A percentile compares a stretch with the other conserved stretches of the same genome.
Conservation (phyloP, 108 stramenopile genomes). For the Cyclotella cryptica region DNA sequence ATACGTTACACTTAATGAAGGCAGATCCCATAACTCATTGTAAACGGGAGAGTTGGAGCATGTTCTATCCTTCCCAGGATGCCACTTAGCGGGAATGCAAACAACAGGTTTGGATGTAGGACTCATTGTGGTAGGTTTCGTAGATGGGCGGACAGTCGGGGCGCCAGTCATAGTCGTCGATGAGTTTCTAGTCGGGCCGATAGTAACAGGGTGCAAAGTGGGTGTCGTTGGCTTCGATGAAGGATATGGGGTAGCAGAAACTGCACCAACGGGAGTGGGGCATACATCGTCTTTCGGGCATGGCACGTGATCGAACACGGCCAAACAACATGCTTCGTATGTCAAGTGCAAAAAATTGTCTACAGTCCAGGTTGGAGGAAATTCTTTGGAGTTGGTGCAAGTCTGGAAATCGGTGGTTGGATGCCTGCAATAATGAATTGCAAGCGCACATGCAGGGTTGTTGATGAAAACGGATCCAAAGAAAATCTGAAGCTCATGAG, state of each 20-base stretch:
- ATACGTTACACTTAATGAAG: background rate
- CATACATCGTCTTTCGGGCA: background rate
- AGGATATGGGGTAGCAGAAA: background rate
- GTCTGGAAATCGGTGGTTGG: background rate
- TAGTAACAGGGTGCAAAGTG: background rate
- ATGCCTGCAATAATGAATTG: background rate
- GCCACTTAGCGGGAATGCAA: slow-evolving; percentile 2
- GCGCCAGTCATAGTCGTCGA: background rate
- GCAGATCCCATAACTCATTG: slow-evolving; percentile 6
- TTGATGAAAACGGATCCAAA: background rate
- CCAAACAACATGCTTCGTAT: background rate
- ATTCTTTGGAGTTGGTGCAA: background rate
- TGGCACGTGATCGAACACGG: background rate
- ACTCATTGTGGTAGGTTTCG: too few relatives aligned
- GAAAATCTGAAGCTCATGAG: background rate
- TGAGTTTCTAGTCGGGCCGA: background rate
- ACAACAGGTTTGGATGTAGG: slow-evolving; percentile 4
- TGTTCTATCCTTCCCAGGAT: background rate
- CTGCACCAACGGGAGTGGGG: background rate
- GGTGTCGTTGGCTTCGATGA: background rate
- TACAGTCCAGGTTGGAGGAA: background rate
- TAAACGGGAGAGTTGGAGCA: slow-evolving; percentile 7
- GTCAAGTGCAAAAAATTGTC: background rate
- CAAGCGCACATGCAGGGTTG: background rate
- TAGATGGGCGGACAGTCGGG: background rate